Percentiles rank a stretch among this genome's conserved stretches.
Conservation (phyloP, 1,284 basidiomycete species). For the Cryptococcus wingfieldii region DNA sequence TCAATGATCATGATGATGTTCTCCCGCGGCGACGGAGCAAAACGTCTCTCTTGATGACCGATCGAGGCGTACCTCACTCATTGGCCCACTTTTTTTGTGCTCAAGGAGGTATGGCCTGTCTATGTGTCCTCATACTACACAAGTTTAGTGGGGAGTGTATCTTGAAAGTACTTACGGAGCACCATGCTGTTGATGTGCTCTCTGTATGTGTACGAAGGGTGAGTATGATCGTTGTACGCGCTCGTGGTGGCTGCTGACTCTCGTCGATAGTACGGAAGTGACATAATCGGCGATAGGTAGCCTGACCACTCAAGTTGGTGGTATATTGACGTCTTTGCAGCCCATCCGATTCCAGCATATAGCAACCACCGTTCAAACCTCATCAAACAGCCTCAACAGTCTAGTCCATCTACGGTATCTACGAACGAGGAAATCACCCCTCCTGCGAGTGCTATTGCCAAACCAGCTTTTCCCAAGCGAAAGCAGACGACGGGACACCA, state of each 20-base stretch:
- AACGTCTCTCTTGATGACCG: too few species aligned
- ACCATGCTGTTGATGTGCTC: constrained; percentile 39
- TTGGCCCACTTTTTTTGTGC: too few species aligned
- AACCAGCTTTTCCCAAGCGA: neutral
- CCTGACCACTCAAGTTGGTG: neutral
- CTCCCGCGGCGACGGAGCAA: too few species aligned
- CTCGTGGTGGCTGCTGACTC: neutral
- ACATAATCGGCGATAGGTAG: constrained; percentile 42
- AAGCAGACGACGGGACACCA: neutral
- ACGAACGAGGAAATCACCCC: constrained; percentile 36
- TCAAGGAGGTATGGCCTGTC: too few species aligned
- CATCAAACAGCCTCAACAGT: constrained; percentile 26
- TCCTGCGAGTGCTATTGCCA: constrained; percentile 19
- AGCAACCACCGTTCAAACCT: constrained; percentile 33
- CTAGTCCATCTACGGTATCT: constrained; percentile 31
- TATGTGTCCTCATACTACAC: too few species aligned
- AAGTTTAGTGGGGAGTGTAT: constrained; percentile 40
- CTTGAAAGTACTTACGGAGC: constrained; percentile 30
- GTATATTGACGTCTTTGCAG: constrained; percentile 10
- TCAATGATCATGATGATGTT: too few species aligned
- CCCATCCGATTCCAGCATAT: constrained; percentile 46
- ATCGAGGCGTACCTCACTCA: too few species aligned
- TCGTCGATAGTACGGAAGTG: constrained; percentile 34
- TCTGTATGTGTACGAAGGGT: constrained; percentile 44
- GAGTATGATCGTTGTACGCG: constrained; percentile 6